Evolutionary conservation across 441 rosid genomes (phyloP).

Genomic region (Gossypium schwendimanii): DNA sequence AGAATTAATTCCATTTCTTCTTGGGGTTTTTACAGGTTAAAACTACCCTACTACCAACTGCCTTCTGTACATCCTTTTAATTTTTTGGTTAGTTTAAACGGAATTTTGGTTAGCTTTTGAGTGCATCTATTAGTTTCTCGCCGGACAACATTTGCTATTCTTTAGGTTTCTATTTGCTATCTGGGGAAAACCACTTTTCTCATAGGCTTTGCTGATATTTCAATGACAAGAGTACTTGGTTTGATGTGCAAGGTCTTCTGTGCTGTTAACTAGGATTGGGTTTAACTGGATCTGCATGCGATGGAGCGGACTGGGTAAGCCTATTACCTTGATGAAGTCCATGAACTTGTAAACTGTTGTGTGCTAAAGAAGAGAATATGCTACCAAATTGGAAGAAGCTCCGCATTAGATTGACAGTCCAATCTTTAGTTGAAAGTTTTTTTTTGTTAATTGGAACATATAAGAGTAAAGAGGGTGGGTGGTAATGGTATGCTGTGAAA

Average conservation of each 20-base stretch:
- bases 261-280: conserved; percentile 11
- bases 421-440: conserved; percentile 24
- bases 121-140: conserved; percentile 5
- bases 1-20: neutral
- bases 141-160: neutral
- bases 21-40: neutral
- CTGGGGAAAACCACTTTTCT: neutral
- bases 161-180: neutral
- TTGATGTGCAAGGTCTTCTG: conserved; percentile 11
- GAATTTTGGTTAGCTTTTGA: neutral
- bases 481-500: conserved; percentile 42
- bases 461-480: conserved; percentile 28
- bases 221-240: neutral
- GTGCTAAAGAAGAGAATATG: conserved; percentile 46
- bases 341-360: conserved; percentile 22
- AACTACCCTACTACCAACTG: neutral
- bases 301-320: conserved; percentile 19
- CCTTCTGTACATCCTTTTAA: neutral
- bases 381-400: conserved; percentile 72
- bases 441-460: conserved; percentile 28
- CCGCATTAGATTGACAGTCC: conserved; percentile 29
- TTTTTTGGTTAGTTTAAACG: neutral
- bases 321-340: conserved; percentile 28
- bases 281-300: conserved; percentile 23
- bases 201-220: conserved; percentile 7